A percentile compares a stretch with the other conserved stretches of the same genome.
phyloP scores from a whole-genome alignment of 257 asterid species.

The Lavandula angustifolia region DNA sequence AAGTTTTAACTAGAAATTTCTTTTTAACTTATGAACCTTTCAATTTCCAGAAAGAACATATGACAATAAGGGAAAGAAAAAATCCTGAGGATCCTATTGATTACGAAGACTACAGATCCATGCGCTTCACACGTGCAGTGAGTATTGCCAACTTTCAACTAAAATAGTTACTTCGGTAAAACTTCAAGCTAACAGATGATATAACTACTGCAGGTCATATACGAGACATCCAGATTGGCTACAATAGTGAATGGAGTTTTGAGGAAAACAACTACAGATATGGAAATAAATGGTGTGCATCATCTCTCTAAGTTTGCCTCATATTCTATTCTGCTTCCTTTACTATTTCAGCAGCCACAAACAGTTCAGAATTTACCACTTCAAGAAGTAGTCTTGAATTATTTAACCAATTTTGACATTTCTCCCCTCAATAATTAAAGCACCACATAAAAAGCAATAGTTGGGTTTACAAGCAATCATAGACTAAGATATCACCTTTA shows the following conservation, averaged over 20 bases:
- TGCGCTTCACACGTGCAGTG: conserved; percentile 89
- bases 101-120: conserved; percentile 80
- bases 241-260: conserved; percentile 66
- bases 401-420: conserved; percentile 25
- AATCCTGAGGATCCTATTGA: conserved; percentile 78
- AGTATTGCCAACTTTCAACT: conserved; percentile 28
- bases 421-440: conserved; percentile 29
- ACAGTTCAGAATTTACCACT: conserved; percentile 21
- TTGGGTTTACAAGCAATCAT: conserved; percentile 39
- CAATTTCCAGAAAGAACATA: conserved; percentile 62
- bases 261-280: conserved; percentile 62
- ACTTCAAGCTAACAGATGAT: conserved; percentile 27
- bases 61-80: conserved; percentile 74
- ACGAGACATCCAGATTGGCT: conserved; percentile 67
- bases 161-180: conserved; percentile 30
- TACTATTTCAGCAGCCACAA: conserved; percentile 19
- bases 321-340: conserved; percentile 21
- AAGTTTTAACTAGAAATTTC: conserved; percentile 25
- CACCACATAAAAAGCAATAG: conserved; percentile 33
- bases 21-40: conserved; percentile 2
- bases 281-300: conserved; percentile 62
- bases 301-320: conserved; percentile 16
- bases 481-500: conserved; percentile 43
- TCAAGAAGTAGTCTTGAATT: conserved; percentile 24
- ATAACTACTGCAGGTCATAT: conserved; percentile 52